These are phyloP conservation scores for Phalaenopsis equestris DNA, from an alignment of 106 monocot species.

Conservation along the genomic window DNA sequence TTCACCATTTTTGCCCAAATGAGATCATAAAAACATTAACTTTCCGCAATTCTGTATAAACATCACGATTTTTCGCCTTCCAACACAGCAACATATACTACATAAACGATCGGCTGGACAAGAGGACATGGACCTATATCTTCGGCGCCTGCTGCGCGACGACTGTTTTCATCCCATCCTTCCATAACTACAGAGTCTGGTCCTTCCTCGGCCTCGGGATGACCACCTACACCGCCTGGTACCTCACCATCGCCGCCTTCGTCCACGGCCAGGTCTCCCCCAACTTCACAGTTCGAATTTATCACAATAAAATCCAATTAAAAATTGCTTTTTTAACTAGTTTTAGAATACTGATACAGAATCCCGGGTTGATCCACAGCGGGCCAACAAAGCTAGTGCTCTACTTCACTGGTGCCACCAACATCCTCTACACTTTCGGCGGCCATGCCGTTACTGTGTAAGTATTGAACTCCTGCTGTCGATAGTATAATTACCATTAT, in stretches of 20 bases:
- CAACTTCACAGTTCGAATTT: not conserved
- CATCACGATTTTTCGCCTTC: no score
- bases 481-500: not conserved
- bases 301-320: no score
- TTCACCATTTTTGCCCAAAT: not conserved
- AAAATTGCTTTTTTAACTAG: not conserved
- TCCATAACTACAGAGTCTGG: slow-evolving; percentile 88
- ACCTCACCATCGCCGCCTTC: slow-evolving; percentile 66
- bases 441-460: slow-evolving; percentile 95
- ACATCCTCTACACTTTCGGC: slow-evolving; percentile 92
- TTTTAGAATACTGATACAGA: slow-evolving; percentile 21
- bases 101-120: slow-evolving; percentile 75
- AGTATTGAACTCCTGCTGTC: slow-evolving; percentile 6
- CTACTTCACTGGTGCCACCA: slow-evolving; percentile 96
- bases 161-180: slow-evolving; percentile 81
- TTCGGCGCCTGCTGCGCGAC: slow-evolving; percentile 90
- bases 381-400: slow-evolving; percentile 65
- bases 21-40: not conserved
- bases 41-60: not conserved
- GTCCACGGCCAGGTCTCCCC: slow-evolving; percentile 55
- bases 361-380: slow-evolving; percentile 33
- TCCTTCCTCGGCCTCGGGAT: slow-evolving; percentile 83
- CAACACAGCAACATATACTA: slow-evolving; percentile 81
- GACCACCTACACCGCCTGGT: slow-evolving; percentile 94
- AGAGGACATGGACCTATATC: slow-evolving; percentile 92